Base-by-base conservation (phyloP, 2,329 filamentous ascomycete genomes). In the Talaromyces piceae region DNA sequence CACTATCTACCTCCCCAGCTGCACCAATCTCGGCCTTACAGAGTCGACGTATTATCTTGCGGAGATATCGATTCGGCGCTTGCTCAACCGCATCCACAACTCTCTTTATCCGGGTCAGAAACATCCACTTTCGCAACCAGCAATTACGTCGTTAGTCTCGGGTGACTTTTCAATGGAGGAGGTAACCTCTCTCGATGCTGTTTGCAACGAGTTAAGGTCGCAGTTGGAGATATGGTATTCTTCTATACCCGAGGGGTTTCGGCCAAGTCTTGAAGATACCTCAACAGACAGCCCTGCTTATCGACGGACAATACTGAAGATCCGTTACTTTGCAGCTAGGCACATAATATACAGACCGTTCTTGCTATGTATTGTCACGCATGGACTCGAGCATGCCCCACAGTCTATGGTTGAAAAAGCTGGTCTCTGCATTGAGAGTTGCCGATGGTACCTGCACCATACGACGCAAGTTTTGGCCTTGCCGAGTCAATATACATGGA, bases 321-420 rank as follows among this genome's bases (percentile, higher is more conserved):
- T 65, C 16, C 62, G 65, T 4, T 68, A 67, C 33, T 68, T 62
- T 50, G 64, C 65, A 8, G 59, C 65, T 2, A 47, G 61, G 5
- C 64, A 68, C 39, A 68, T 68, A 22, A 68, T 68, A 4, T 61
- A 65, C 41, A 56, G 65, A 1, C 65, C 62, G 1, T 68, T 67
- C 49, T 58, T 66, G 5, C 52, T 67, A 9, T 64, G 66, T 47
- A 57, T 65, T 16, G 58, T 33, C 28, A 53, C 59, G 7, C 59
- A 55, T 1, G 53, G 50, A 22, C 49, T 53, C 13, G 31, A 51
- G 3, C 46, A 45, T 5, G 50, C 58, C 2, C 51, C 63, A 0
- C 52, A 57, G 9, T 51, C 55, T 5, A 60, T 67, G 18, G 9
- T 63, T 4, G 61, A 66, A 13, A 65, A 63, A 28, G 63, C 64